phyloP scores from a whole-genome alignment of 805 yeast genomes.

The Ogataea methylovora region DNA sequence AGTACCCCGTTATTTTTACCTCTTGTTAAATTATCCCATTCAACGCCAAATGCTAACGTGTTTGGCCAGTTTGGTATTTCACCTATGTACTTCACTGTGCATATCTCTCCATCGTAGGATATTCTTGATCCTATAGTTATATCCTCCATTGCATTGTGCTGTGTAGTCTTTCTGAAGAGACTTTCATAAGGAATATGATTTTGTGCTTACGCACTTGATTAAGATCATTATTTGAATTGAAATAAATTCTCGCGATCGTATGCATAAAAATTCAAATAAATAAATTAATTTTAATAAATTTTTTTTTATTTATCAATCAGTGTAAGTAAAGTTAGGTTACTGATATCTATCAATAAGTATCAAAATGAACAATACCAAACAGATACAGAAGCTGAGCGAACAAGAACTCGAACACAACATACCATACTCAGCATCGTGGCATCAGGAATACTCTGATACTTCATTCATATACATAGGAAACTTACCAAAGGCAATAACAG shows the following conservation, averaged over 20 bases:
- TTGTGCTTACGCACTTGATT: too few species aligned
- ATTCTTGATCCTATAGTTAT: conserved; percentile 13
- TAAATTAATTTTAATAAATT: too few species aligned
- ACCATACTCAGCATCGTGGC: conserved; percentile 75
- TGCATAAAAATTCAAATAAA: too few species aligned
- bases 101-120: conserved; percentile 36
- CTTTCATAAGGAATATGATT: too few species aligned
- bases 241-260: too few species aligned
- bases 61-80: conserved; percentile 54
- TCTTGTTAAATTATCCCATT: conserved; percentile 68
- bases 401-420: conserved; percentile 59
- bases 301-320: too few species aligned
- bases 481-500: conserved; percentile 55
- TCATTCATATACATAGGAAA: conserved; percentile 76
- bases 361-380: conserved; percentile 16
- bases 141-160: not conserved
- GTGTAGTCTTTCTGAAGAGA: too few species aligned
- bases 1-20: conserved; percentile 70
- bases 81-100: conserved; percentile 63
- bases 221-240: too few species aligned
- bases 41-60: conserved; percentile 60
- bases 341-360: conserved; percentile 6
- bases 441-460: conserved; percentile 69
- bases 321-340: too few species aligned
- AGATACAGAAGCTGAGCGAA: conserved; percentile 53